These are phyloP conservation scores for Rhodomyrtus tomentosa DNA, from an alignment of 345 rosid species.

Conservation along the genomic window DNA sequence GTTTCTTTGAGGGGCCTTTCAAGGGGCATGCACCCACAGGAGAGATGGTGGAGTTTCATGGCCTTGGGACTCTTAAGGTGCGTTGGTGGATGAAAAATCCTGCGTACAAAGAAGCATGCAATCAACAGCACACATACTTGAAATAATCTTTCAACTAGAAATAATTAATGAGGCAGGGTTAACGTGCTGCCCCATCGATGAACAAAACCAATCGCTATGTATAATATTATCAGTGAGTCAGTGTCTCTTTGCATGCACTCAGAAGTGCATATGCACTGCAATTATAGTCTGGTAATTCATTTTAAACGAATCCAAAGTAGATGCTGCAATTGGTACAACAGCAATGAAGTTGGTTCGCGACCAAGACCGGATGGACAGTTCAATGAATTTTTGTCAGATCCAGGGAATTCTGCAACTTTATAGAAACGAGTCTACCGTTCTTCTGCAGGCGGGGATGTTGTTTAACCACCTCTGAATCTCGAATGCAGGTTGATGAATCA, in stretches of 20 bases:
- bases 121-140: neutral
- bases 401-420: neutral
- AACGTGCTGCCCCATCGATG: neutral
- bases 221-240: neutral
- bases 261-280: neutral
- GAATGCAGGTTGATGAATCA: conserved; percentile 48
- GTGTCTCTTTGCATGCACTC: neutral
- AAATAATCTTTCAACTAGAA: neutral
- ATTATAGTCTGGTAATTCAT: neutral
- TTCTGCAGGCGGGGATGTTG: neutral
- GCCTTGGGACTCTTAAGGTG: conserved; percentile 65
- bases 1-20: conserved; percentile 72
- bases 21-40: conserved; percentile 73
- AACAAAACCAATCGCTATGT: neutral
- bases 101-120: neutral
- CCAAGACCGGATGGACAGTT: neutral
- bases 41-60: conserved; percentile 50
- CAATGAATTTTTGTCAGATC: neutral
- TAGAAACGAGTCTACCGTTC: neutral
- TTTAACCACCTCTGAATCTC: neutral
- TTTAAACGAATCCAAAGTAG: neutral
- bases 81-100: neutral
- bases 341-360: neutral
- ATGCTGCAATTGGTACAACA: neutral
- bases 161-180: neutral